Percentiles rank a stretch among this genome's conserved stretches.
Evolutionary conservation across 1,139 yeast genomes (phyloP).

Genomic region (Hansenula lynferdii): DNA sequence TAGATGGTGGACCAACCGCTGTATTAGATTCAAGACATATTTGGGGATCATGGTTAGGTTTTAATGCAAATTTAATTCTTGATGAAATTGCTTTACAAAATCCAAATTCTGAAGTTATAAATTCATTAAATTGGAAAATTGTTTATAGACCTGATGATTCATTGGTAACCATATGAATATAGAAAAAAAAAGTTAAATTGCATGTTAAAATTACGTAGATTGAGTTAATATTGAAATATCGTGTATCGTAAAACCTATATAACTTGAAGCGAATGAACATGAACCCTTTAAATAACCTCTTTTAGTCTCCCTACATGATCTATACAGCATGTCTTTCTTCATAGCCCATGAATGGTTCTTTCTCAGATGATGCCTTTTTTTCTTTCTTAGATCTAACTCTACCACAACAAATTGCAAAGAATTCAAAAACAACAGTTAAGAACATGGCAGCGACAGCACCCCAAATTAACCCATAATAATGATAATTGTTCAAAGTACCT

Average conservation of each 20-base stretch:
- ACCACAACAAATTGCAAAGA: slow-evolving; percentile 38
- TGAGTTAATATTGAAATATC: neutral
- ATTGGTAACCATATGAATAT: slow-evolving; percentile 20
- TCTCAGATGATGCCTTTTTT: slow-evolving; percentile 15
- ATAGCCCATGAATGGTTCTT: slow-evolving; percentile 21
- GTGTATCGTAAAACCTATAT: slow-evolving; percentile 1
- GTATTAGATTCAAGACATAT: slow-evolving; percentile 24
- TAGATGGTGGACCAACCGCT: slow-evolving; percentile 12
- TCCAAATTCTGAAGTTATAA: slow-evolving; percentile 40
- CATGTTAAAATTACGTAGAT: too few species aligned
- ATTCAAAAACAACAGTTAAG: slow-evolving; percentile 34
- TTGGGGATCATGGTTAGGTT: slow-evolving; percentile 72
- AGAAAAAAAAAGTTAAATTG: neutral
- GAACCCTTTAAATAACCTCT: too few species aligned
- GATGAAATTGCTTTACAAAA: slow-evolving; percentile 48
- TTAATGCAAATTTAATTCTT: slow-evolving; percentile 50
- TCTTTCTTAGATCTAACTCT: slow-evolving; percentile 19
- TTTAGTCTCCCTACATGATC: too few species aligned
- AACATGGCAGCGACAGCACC: slow-evolving; percentile 35
- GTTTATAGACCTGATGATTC: slow-evolving; percentile 60
- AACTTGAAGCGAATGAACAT: neutral
- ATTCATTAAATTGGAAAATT: slow-evolving; percentile 56
- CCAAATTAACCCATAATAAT: slow-evolving; percentile 41
- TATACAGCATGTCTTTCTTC: slow-evolving; percentile 14
- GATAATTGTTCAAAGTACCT: slow-evolving; percentile 30